Evolutionary conservation across 371 early-diverging fungal species (phyloP).

Genomic region (Massospora cicadina): DNA sequence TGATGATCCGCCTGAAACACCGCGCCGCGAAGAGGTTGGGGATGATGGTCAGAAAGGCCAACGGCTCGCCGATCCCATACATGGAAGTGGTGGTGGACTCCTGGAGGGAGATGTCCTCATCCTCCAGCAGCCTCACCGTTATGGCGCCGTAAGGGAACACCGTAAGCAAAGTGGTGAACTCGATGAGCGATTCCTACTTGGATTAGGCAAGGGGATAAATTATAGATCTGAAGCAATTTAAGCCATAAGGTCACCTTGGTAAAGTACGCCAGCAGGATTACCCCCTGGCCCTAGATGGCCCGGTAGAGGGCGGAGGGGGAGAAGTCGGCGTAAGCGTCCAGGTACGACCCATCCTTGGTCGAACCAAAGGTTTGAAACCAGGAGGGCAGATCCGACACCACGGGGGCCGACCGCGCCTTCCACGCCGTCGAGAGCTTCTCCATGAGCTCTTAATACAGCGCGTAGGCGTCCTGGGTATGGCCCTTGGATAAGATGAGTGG

Average conservation of each 20-base stretch:
- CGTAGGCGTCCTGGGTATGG: background rate
- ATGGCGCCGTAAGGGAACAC: background rate
- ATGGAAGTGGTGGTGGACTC: background rate
- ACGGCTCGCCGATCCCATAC: background rate
- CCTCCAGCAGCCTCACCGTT: background rate
- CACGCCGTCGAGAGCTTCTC: background rate
- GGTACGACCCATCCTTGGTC: background rate
- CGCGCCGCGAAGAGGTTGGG: background rate
- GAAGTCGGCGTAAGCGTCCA: background rate
- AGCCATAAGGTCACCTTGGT: background rate
- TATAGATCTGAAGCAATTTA: background rate
- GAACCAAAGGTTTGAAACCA: conserved; percentile 4
- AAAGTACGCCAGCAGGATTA: conserved; percentile 2
- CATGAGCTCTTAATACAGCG: background rate
- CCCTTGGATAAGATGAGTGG: background rate
- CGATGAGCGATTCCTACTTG: background rate
- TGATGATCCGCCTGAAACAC: background rate
- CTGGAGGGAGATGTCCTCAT: background rate
- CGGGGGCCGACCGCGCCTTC: background rate
- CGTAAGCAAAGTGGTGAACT: background rate
- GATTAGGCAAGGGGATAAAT: background rate
- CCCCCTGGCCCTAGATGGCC: background rate
- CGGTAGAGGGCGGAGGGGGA: background rate
- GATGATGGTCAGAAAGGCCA: background rate
- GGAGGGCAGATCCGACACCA: background rate